Percentiles rank a stretch among this genome's conserved stretches.
Conservation (phyloP, 306 rosid genomes). For the Betula pendula region DNA sequence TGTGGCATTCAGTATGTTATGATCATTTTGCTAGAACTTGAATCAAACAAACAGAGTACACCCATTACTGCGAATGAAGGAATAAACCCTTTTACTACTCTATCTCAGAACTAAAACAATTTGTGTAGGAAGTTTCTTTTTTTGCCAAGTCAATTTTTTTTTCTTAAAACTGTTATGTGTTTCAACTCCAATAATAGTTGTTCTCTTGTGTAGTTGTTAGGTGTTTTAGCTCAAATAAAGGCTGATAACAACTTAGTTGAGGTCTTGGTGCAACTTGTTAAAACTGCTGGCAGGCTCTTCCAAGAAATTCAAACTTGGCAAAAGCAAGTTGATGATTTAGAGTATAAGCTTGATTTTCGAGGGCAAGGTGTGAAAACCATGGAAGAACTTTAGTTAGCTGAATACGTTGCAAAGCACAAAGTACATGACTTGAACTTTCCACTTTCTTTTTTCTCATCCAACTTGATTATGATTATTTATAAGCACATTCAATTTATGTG, state of each 20-base stretch:
- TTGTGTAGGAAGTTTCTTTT: background rate
- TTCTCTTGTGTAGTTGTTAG: slow-evolving; percentile 53
- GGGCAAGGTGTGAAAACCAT: slow-evolving; percentile 67
- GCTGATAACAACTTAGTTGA: slow-evolving; percentile 71
- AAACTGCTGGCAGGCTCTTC: slow-evolving; percentile 60
- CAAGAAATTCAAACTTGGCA: slow-evolving; percentile 65
- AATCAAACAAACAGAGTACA: background rate
- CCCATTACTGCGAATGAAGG: background rate
- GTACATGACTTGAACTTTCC: slow-evolving; percentile 42
- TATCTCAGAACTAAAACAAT: background rate
- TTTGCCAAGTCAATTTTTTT: background rate
- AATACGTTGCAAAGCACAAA: slow-evolving; percentile 59
- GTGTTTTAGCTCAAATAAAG: slow-evolving; percentile 81
- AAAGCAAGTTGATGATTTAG: slow-evolving; percentile 72
- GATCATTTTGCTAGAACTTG: background rate
- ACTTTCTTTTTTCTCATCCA: slow-evolving; percentile 3
- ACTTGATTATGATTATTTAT: slow-evolving; percentile 20
- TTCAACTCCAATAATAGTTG: background rate
- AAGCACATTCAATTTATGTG: background rate
- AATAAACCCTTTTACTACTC: background rate
- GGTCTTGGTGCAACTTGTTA: slow-evolving; percentile 68
- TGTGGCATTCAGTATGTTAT: background rate
- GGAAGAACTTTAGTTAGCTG: slow-evolving; percentile 70
- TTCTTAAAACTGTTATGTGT: slow-evolving; percentile 6
- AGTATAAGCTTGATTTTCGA: slow-evolving; percentile 58